A percentile compares a stretch with the other conserved stretches of the same genome.
These are phyloP conservation scores for Mycena galericulata DNA, from an alignment of 768 basidiomycete species.

Conservation along the genomic window DNA sequence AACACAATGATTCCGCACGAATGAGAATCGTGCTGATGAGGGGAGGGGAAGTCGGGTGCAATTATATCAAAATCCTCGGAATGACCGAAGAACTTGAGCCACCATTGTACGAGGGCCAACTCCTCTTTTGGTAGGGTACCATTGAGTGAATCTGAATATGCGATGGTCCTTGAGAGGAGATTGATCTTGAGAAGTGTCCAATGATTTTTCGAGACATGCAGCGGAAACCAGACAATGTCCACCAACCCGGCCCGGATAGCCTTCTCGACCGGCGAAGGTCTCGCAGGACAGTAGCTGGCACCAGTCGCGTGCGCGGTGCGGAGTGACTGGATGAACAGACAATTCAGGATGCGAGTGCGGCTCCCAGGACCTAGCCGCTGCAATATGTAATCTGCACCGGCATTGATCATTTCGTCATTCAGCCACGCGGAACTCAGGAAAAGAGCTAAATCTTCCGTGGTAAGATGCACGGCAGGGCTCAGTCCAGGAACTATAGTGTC, in stretches of 20 bases:
- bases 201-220: slow-evolving; percentile 12
- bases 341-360: slow-evolving; percentile 7
- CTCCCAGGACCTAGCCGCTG: neutral
- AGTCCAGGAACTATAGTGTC: neutral
- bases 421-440: slow-evolving; percentile 12
- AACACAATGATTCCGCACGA: slow-evolving; percentile 16
- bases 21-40: neutral
- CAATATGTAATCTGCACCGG: slow-evolving; percentile 8
- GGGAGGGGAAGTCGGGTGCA: neutral
- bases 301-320: neutral
- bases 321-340: slow-evolving; percentile 6
- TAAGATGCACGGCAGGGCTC: slow-evolving; percentile 4
- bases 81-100: slow-evolving; percentile 5
- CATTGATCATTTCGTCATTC: slow-evolving; percentile 24
- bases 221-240: slow-evolving; percentile 8
- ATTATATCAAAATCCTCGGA: neutral
- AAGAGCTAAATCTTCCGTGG: neutral
- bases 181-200: slow-evolving; percentile 27
- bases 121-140: neutral
- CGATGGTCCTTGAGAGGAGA: slow-evolving; percentile 32
- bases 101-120: slow-evolving; percentile 7
- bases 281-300: neutral
- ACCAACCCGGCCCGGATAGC: slow-evolving; percentile 1
- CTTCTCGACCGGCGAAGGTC: neutral
- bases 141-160: neutral